phyloP scores from a whole-genome alignment of 192 early-diverging fungal species.

The Linnemannia hyalina region DNA sequence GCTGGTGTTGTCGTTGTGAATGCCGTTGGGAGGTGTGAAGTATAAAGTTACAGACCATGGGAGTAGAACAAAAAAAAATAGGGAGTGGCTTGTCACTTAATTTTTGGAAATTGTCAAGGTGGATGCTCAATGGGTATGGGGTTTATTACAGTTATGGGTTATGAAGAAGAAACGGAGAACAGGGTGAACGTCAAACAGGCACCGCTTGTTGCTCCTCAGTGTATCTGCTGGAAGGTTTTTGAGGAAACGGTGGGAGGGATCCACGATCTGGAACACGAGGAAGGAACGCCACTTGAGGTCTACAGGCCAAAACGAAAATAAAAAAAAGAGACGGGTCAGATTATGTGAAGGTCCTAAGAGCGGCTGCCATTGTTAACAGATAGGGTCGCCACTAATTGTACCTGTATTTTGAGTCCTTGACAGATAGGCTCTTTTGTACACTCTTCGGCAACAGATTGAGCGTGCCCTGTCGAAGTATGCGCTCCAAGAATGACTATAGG shows the following conservation, averaged over 20 bases:
- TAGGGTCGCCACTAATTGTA: background rate
- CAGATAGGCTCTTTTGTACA: background rate
- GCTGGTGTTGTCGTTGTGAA: background rate
- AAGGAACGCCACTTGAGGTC: constrained; percentile 9
- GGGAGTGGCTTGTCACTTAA: too few relatives aligned
- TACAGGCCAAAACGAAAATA: background rate
- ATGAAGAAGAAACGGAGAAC: too few relatives aligned
- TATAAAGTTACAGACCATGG: too few relatives aligned
- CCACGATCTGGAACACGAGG: background rate
- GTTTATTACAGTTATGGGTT: too few relatives aligned
- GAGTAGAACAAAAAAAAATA: too few relatives aligned
- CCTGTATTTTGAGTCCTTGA: constrained; percentile 6
- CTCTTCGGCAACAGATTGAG: background rate
- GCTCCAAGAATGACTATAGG: background rate
- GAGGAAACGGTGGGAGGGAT: background rate
- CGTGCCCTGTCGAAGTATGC: background rate
- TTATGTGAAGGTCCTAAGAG: too few relatives aligned
- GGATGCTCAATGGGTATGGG: too few relatives aligned
- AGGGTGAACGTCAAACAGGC: background rate
- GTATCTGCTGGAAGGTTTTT: constrained; percentile 11
- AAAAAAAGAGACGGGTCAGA: background rate
- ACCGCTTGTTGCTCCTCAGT: background rate
- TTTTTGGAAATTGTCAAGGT: too few relatives aligned
- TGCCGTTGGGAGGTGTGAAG: too few relatives aligned
- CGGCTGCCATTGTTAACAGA: background rate